Evolutionary conservation across 768 basidiomycete species (phyloP), one percentile per base, ranked within the genome.

Genomic region (Pisolithus marmoratus): DNA sequence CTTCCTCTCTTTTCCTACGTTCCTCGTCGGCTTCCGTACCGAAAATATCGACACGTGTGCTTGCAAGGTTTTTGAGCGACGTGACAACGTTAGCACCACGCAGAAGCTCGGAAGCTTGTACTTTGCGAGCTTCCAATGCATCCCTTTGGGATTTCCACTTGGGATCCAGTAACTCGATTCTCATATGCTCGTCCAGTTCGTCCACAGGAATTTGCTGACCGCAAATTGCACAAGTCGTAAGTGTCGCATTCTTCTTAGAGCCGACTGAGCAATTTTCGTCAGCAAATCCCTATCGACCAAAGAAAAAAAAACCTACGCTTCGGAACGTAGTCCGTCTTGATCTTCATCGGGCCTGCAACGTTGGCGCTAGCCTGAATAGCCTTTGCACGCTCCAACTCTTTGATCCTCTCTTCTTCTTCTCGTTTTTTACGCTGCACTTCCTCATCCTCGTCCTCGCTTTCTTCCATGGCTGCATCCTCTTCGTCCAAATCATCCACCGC

Each of bases 141-240:
- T 93, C 87, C 57, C 95, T 88, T 66, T 95, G 92, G 56, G 94
- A 92, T 69, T 97, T 97, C 94, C 95, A 99, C 67, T 87, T 84
- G 38, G 96, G 96, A 71, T 99, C 96, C 59, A 99, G 80, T 55
- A 97, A 70, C 66, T 99, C 96, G 64, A 98, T 98, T 60, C 96
- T 90, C 83, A 97, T 94, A 68, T 98, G 96, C 66, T 98, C 94
- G 59, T 95, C 83, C 42, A 98, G 74, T 66, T 98, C 95, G 70
- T 96, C 90, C 61, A 94, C 87, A 24, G 96, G 87, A 36, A 99
- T 90, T 69, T 93, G 87, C 67, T 98, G 94, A n/a, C 89, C 87
- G 71, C 94, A 96, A 60, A 97, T 87, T 17, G 86, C 79, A 73
- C 94, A 98, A 26, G 87, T 93, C 4, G 92, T 88, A 71, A 89